These are phyloP conservation scores for Hanseniaspora occidentalis DNA, from an alignment of 805 yeast genomes.

Conservation along the genomic window DNA sequence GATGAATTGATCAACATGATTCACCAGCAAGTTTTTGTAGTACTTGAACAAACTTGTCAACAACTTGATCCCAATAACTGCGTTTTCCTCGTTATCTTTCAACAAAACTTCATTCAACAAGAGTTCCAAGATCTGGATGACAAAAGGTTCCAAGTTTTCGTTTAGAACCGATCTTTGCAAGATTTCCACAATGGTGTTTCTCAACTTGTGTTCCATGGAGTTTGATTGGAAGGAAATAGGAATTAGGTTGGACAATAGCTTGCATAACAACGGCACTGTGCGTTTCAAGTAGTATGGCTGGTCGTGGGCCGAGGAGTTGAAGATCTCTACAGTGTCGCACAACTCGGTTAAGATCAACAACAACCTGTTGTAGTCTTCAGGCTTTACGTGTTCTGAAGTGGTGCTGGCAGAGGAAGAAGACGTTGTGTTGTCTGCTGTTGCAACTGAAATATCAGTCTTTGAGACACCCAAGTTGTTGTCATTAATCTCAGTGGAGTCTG, in stretches of 20 bases:
- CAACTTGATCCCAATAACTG: conserved; percentile 79
- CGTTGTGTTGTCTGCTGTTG: too few species aligned
- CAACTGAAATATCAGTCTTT: too few species aligned
- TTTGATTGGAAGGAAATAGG: conserved; percentile 1
- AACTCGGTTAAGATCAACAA: conserved; percentile 3
- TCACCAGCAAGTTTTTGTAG: conserved; percentile 54
- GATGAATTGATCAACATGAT: conserved; percentile 67
- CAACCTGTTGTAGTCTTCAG: conserved; percentile 1
- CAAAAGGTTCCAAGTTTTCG: not conserved
- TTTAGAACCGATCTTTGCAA: conserved; percentile 1
- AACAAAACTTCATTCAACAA: conserved; percentile 45
- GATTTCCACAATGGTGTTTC: conserved; percentile 5
- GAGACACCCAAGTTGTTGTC: too few species aligned
- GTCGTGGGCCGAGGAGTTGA: conserved; percentile 1
- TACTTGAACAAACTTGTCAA: conserved; percentile 77
- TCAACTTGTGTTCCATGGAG: conserved; percentile 1
- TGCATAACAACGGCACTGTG: not conserved
- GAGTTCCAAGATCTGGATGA: not conserved
- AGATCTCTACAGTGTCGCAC: conserved; percentile 5
- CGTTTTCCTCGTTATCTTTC: conserved; percentile 89
- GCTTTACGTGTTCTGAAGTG: not conserved
- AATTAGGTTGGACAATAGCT: not conserved
- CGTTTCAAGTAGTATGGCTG: not conserved
- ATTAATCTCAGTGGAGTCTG: too few species aligned
- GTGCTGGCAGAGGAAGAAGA: too few species aligned